Conservation (phyloP, 2,329 filamentous ascomycete genomes). For the Fusarium sp. region DNA sequence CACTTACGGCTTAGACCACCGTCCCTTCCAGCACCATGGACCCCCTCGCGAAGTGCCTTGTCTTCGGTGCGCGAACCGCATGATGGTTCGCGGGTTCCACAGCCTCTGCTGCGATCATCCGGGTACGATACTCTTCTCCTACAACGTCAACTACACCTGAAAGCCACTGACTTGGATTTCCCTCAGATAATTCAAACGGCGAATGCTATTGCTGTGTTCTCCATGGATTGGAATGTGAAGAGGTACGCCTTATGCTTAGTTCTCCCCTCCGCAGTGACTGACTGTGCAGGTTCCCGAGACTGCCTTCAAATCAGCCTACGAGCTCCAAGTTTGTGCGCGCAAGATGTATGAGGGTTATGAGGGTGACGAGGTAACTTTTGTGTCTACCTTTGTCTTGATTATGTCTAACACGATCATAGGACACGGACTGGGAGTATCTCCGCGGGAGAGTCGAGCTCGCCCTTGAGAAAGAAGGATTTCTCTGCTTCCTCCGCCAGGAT, state of each 20-base stretch:
- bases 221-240: background rate
- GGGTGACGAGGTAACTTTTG: background rate
- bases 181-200: background rate
- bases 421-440: background rate
- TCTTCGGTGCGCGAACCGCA: background rate
- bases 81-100: background rate
- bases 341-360: background rate
- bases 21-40: background rate
- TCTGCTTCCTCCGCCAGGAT: background rate
- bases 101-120: background rate
- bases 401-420: background rate
- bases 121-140: background rate
- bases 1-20: too few species aligned
- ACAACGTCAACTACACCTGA: background rate
- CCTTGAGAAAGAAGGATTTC: background rate
- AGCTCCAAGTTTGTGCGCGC: background rate
- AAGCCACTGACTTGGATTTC: background rate
- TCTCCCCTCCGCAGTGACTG: background rate
- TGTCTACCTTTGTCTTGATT: background rate
- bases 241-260: background rate
- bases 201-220: background rate
- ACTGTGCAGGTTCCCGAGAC: background rate
- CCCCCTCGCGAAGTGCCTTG: background rate
- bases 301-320: background rate
- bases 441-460: background rate